Evolutionary conservation across 2,329 filamentous ascomycete species (phyloP), one percentile per base, ranked within the genome.

Genomic region (Microdochium bolleyi): DNA sequence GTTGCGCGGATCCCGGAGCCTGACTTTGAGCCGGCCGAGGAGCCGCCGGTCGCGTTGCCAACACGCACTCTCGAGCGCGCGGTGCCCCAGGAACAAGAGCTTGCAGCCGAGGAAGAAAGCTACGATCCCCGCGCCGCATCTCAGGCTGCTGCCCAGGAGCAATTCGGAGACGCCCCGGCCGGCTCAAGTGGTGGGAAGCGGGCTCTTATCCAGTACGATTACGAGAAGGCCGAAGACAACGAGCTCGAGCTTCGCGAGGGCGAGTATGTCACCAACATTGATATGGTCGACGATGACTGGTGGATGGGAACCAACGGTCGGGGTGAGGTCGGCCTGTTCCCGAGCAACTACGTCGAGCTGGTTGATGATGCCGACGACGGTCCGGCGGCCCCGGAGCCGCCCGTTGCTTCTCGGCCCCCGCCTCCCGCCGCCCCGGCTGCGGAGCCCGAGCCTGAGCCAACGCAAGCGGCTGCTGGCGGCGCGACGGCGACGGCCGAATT

Each of bases 251-350:
- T 99, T 19, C 78, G 82, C 24, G 94, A 99, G 71, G 92, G 92
- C 57, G 89, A 96, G 62, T 82, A 85, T 58, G 87, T 99, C 37
- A 91, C 82, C 24, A 87, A 96, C 66, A 96, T 99, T 62, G 90
- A 97, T 57, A 95, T 95, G 88, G 90, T 99, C 2, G 94, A 97
- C 61, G 88, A 95, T 51, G 92, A 99, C 67, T 99, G 94, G 94
- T 99, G 94, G 94, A 88, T 96, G 81, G 94, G 95, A 46, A 89
- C 87, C 59, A 99, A 97, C 73, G 74, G 79, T 22, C 78, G 77
- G 56, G 94, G 94, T 61, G 90, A 96, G 69, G 85, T 78, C 54
- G 94, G 94, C 49, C 77, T 99, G 34, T 97, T 99, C 78, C 94
- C 94, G 4, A 94, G 89, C 73, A 97, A 96, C 76, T 99, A 99